Evolutionary conservation across 495 filamentous ascomycete genomes (phyloP), one percentile per base, ranked within the genome.

Genomic region (Tuber indicum): DNA sequence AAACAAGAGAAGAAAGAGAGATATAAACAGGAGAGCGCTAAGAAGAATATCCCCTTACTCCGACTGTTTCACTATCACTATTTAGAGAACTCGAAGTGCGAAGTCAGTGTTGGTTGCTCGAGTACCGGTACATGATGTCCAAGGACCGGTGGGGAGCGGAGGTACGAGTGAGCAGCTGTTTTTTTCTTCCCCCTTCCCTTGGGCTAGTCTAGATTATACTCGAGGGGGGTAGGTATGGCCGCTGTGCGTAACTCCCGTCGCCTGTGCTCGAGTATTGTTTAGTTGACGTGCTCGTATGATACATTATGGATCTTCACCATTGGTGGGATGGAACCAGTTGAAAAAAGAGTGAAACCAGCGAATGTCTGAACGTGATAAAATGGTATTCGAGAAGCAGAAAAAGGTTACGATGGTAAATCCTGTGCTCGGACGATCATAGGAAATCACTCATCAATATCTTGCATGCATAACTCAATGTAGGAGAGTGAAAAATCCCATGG

Each of bases 1-100:
- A 77, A 52, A 73, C 73, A 77, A 77, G 78, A 77, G 73, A 76
- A 79, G 78, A 80, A 79, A 47, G 36, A 16, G 52, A n/a, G 14
- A 32, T 66, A 66, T 66, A 32, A 66, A 66, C 58, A 66, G n/a
- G 26, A 32, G 26, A 66, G 58, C 58, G 58, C 58, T 32, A 66
- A 66, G 58, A 66, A 12, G 32, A 66, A 66, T 62, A 14, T 66
- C 58, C 58, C 58, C 58, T 66, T 66, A 32, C 58, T 32, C 58
- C 58, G 23, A 66, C 32, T 32, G 58, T 32, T 32, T 66, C 58
- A 66, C 58, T 66, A 66, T 66, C 58, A 66, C 58, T 66, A 66
- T 32, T 8, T 49, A 23, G 32, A 12, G 58, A 66, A 66, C n/a
- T 66, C n/a, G 58, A 32, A 66, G 26, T 66, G 58, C n/a, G 12